Percentiles rank a stretch among this genome's conserved stretches.
These are phyloP conservation scores for Leishmania tropica DNA, from an alignment of 208 protist genomes.

Conservation along the genomic window DNA sequence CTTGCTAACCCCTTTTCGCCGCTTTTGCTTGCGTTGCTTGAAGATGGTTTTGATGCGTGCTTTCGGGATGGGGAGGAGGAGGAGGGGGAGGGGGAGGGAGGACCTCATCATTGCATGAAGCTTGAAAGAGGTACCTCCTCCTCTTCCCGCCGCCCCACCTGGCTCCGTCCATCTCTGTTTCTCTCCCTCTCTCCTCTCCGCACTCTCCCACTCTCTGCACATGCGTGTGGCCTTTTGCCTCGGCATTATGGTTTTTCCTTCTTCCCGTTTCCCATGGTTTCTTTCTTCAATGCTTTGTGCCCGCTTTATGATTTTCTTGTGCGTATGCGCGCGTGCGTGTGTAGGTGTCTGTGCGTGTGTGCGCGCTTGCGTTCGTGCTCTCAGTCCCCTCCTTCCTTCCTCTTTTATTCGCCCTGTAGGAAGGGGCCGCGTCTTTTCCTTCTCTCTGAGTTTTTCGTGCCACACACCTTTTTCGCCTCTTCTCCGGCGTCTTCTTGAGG, in stretches of 20 bases:
- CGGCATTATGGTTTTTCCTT: background rate
- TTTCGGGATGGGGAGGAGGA: background rate
- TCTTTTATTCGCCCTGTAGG: background rate
- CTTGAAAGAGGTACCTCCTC: background rate
- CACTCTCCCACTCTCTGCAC: background rate
- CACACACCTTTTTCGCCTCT: background rate
- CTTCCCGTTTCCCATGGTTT: background rate
- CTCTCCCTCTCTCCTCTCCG: background rate
- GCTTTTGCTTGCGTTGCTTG: too few species aligned
- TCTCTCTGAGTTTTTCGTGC: background rate
- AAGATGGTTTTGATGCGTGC: background rate
- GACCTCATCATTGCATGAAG: too few species aligned
- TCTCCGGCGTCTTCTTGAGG: background rate
- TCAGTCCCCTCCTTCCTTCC: background rate
- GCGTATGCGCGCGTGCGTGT: background rate
- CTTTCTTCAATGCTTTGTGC: background rate
- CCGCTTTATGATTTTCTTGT: background rate
- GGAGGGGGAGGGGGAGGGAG: too few species aligned
- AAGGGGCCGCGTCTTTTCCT: background rate
- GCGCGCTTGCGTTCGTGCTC: background rate
- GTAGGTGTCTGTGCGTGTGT: background rate
- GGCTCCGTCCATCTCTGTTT: background rate
- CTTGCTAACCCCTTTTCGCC: background rate
- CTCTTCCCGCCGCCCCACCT: background rate
- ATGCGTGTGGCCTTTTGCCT: background rate